Percentiles rank a stretch among this genome's conserved stretches.
Conservation (phyloP, 768 basidiomycete genomes). For the Hericium rajendrae region DNA sequence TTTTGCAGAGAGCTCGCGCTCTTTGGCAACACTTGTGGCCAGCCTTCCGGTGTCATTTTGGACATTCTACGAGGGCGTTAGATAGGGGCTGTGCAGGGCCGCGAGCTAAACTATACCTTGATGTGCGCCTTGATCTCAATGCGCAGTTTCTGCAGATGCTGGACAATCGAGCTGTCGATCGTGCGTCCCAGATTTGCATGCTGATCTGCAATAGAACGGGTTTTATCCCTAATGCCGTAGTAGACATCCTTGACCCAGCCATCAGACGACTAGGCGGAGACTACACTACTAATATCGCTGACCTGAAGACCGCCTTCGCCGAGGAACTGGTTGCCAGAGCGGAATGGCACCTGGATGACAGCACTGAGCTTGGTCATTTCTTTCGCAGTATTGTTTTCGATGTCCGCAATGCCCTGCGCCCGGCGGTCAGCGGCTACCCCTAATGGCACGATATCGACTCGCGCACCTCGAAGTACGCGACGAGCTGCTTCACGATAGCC, state of each 20-base stretch:
- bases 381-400: conserved; percentile 88
- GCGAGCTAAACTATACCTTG: conserved; percentile 40
- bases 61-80: conserved; percentile 48
- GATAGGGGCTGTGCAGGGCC: neutral
- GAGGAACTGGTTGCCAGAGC: conserved; percentile 91
- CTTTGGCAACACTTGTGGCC: conserved; percentile 84
- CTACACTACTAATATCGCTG: conserved; percentile 8
- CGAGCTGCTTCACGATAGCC: conserved; percentile 91
- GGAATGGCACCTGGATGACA: conserved; percentile 96
- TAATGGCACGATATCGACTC: neutral
- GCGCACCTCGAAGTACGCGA: conserved; percentile 74
- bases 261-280: neutral
- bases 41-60: conserved; percentile 95
- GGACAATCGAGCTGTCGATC: conserved; percentile 93
- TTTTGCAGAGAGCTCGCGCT: conserved; percentile 80
- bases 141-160: conserved; percentile 92
- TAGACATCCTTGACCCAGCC: conserved; percentile 61
- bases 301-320: conserved; percentile 95
- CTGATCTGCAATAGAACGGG: conserved; percentile 86
- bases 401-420: conserved; percentile 58
- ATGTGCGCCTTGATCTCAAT: conserved; percentile 97
- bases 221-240: conserved; percentile 89
- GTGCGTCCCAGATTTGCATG: conserved; percentile 95
- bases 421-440: neutral
- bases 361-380: conserved; percentile 91